phyloP scores from a whole-genome alignment of 139 green algal species.

The Tetratostichococcus sp. region DNA sequence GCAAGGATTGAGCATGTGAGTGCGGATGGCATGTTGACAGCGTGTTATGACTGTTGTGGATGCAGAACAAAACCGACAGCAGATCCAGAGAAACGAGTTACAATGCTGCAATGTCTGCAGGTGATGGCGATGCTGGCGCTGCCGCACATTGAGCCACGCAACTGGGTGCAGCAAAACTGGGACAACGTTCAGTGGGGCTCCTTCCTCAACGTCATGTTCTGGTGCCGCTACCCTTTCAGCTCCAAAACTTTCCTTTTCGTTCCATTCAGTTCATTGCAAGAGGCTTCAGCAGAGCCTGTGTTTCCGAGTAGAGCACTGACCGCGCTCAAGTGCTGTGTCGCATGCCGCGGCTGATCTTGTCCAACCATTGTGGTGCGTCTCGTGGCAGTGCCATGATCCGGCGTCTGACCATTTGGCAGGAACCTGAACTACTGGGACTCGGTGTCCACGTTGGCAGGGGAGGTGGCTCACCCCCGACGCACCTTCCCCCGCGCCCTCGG shows the following conservation, averaged over 20 bases:
- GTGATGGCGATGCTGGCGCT: conserved; percentile 60
- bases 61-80: no score
- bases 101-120: no score
- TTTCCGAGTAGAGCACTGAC: no score
- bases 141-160: conserved; percentile 53
- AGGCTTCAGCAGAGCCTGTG: background rate
- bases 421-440: conserved; percentile 92
- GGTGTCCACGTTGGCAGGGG: conserved; percentile 83
- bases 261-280: background rate
- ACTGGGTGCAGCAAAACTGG: conserved; percentile 63
- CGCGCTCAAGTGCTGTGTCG: no score
- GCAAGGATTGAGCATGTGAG: no score
- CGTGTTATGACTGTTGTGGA: no score
- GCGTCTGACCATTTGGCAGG: conserved; percentile 26
- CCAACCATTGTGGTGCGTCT: no score
- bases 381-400: no score
- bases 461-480: conserved; percentile 68
- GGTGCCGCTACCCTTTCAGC: conserved; percentile 34
- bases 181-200: conserved; percentile 69
- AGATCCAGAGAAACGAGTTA: no score
- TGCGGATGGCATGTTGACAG: no score
- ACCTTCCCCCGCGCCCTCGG: conserved; percentile 84
- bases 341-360: no score
- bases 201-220: conserved; percentile 97
- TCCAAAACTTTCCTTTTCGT: no score